Evolutionary conservation across 352 stramenopile species (phyloP), one percentile per base, ranked within the genome.

Genomic region (Phytopythium oedochilum): DNA sequence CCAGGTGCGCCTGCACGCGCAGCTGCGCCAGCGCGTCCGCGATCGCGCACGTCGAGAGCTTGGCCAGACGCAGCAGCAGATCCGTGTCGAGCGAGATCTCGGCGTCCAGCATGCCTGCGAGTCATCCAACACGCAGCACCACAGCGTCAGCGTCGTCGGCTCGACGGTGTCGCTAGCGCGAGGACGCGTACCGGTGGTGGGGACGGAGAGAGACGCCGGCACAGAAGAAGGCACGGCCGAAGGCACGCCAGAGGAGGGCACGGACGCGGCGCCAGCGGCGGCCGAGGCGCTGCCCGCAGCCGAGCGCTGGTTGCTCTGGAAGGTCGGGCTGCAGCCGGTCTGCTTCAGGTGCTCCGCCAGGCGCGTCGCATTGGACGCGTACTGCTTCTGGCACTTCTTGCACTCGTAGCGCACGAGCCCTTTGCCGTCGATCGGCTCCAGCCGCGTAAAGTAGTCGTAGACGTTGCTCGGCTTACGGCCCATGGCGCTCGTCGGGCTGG

Each of bases 341-440:
- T 86, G 70, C 57, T 80, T 80, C 29, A 93, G 68, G 63, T 93
- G 83, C 50, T 93, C 83, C 35, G 77, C 83, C 52, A 93, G 63
- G 5, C 83, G 78, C 58, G 83, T 93, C 51, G 83, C 83, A 59
- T 93, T 93, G 44, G 78, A 87, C 43, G 83, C 83, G 53, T 93
- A 93, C 69, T 93, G 80, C 64, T 93, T 93, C 61, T 88, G 68
- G 61, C 83, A 93, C 66, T 91, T 91, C 64, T 91, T 90, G 78
- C 83, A 93, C 68, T 90, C 78, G 65, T 89, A 93, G 59, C 83
- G 83, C 64, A 89, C 78, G 63, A 90, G 67, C 3, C 77, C 75
- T 57, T 90, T 91, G 53, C 70, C 70, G 53, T 86, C 77, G 3
- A 71, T 22, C 54, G 83, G 73, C 57, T 93, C 83, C 14, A 93